Base-by-base conservation (phyloP, 176 grass and related monocot genomes). In the Miscanthus lutarioriparius region DNA sequence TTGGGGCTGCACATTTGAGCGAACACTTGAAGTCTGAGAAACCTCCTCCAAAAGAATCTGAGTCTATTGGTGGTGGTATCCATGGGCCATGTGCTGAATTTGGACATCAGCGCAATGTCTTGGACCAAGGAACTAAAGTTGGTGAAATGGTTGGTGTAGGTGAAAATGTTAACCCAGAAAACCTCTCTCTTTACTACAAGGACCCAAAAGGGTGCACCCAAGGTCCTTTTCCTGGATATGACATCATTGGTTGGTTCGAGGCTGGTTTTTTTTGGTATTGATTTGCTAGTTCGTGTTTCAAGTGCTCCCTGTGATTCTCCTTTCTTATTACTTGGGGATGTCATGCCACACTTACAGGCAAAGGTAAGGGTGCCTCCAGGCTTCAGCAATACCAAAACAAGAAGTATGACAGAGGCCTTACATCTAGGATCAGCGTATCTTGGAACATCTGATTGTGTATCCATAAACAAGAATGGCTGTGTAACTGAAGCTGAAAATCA, bases 221-320 rank as follows among this genome's bases (percentile, higher is more conserved):
- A 83, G 96, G 96, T 76, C 96, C 96, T 36, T 99, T 99, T 87
- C 67, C 88, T 87, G 96, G 93, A 79, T 91, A 87, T 75, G 96
- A 99, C 87, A 88, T 99, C 38, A 96, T 99, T 80, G 86, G 88
- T 41, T 99, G 96, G 96, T 99, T 94, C 8, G 96, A 99, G 70
- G 90, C 91, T 72, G 80, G 89, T 40, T 99, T 87, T 87, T 85
- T 99, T 96, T 84, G 96, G 93, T 86, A 91, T 96, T 67, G 91
- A 99, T 86, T 90, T 99, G 79, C 82, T 86, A 76, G 93, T 99
- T 17, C 78, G 93, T 41, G 76, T 89, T 78, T 81, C 64, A 64
- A 91, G 72, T 89, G 90, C 78, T 58, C 86, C 88, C 12, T 71
- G 75, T 69, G 93, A 96, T 89, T 72, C 91, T 40, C 96, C 93